These are phyloP conservation scores for Talaromyces albobiverticillius DNA, from an alignment of 2,329 filamentous ascomycete species.

Conservation along the genomic window DNA sequence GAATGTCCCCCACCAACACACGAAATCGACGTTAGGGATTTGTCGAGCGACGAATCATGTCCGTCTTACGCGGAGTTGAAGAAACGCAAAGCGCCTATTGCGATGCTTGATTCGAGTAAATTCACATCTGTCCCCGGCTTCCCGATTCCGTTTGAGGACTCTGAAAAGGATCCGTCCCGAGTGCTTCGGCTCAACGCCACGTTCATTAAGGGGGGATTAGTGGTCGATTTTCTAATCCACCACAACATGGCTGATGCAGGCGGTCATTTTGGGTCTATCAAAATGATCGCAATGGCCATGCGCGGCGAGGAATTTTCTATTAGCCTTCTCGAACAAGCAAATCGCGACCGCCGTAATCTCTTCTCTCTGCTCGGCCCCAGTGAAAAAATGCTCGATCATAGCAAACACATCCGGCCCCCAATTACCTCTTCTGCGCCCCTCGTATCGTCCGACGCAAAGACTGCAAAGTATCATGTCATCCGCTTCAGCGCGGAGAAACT, in stretches of 20 bases:
- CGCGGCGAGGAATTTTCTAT: conserved; percentile 5
- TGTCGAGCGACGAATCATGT: not conserved
- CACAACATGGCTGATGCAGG: conserved; percentile 19
- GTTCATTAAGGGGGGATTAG: conserved; percentile 10
- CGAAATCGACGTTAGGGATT: conserved; percentile 1
- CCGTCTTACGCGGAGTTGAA: conserved; percentile 8
- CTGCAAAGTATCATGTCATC: conserved; percentile 21
- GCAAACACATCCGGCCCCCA: conserved; percentile 27
- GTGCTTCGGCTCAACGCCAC: conserved; percentile 2
- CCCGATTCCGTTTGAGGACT: conserved; percentile 4
- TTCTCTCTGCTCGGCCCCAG: conserved; percentile 23
- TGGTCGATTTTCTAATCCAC: conserved; percentile 8
- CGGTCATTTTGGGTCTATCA: conserved; percentile 1
- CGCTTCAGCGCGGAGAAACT: conserved; percentile 16
- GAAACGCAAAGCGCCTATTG: conserved; percentile 9
- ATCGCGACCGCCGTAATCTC: conserved; percentile 27
- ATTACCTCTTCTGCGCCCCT: conserved; percentile 23
- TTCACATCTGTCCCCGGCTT: conserved; percentile 7
- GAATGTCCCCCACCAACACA: not conserved
- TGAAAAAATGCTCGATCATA: conserved; percentile 29
- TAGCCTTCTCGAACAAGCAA: conserved; percentile 19
- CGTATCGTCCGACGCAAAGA: conserved; percentile 18
- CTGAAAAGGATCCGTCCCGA: conserved; percentile 5
- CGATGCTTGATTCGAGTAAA: conserved; percentile 1
- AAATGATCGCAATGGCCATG: conserved; percentile 11